Conservation (phyloP, 2,329 filamentous ascomycete genomes). For the Cryphonectria radicalis region DNA sequence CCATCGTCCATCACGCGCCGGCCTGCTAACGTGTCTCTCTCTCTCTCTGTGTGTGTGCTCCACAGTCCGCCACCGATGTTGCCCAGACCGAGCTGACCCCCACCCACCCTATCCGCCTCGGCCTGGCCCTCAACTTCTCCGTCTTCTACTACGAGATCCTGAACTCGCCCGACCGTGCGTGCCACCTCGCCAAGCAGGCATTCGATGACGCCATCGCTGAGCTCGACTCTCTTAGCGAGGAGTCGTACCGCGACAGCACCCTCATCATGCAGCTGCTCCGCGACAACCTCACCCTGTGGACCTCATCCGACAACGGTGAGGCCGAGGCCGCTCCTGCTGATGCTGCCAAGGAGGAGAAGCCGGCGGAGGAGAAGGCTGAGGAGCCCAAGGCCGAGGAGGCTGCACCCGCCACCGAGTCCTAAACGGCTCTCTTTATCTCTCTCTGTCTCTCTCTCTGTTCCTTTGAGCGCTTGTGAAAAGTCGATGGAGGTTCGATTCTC, state of each 20-base stretch:
- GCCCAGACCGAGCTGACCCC: constrained; percentile 97
- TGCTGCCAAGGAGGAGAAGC: constrained; percentile 60
- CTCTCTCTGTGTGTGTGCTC: constrained; percentile 28
- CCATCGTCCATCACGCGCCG: neutral
- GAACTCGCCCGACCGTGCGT: constrained; percentile 96
- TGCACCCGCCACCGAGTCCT: constrained; percentile 55
- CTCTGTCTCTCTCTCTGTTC: constrained; percentile 1
- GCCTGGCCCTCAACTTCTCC: constrained; percentile 97
- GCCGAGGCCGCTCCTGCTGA: constrained; percentile 66
- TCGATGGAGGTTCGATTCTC: constrained; percentile 26
- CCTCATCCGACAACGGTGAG: constrained; percentile 87
- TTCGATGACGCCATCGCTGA: constrained; percentile 99
- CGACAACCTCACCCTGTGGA: constrained; percentile 98
- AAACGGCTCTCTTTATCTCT: constrained; percentile 40
- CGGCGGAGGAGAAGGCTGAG: constrained; percentile 60
- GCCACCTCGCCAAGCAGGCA: constrained; percentile 98
- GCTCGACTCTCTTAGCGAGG: constrained; percentile 96
- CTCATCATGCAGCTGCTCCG: constrained; percentile 99
- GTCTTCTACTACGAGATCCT: constrained; percentile 99
- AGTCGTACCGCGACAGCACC: constrained; percentile 98
- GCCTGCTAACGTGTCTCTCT: constrained; percentile 25
- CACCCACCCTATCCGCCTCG: constrained; percentile 96
- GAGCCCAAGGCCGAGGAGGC: constrained; percentile 47
- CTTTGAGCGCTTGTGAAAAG: constrained; percentile 25
- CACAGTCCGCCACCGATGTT: constrained; percentile 92